Conservation (phyloP, 768 basidiomycete species). For the Mycena vitilis region DNA sequence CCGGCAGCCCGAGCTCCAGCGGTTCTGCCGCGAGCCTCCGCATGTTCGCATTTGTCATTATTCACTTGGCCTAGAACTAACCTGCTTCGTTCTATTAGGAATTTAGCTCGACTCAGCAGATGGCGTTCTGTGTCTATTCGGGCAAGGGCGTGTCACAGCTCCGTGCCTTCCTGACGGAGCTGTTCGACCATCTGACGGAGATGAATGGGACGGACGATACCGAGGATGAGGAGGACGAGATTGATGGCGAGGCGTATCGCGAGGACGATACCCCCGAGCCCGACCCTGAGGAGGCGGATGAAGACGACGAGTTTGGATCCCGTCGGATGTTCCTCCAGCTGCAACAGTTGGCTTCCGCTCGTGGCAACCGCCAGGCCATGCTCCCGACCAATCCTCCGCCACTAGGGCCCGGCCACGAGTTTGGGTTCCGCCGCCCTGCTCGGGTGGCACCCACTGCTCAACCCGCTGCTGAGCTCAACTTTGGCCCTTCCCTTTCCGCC, state of each 20-base stretch:
- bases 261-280: slow-evolving; percentile 61
- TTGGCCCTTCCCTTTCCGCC: slow-evolving; percentile 31
- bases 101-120: slow-evolving; percentile 89
- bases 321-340: slow-evolving; percentile 44
- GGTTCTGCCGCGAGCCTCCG: slow-evolving; percentile 91
- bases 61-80: slow-evolving; percentile 12
- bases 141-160: slow-evolving; percentile 89
- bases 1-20: slow-evolving; percentile 84
- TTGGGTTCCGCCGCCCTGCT: slow-evolving; percentile 48
- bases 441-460: slow-evolving; percentile 42
- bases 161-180: slow-evolving; percentile 79
- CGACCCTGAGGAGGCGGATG: slow-evolving; percentile 48
- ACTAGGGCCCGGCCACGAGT: slow-evolving; percentile 44
- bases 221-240: slow-evolving; percentile 73
- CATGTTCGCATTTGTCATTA: slow-evolving; percentile 62
- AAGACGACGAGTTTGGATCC: slow-evolving; percentile 47
- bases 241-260: slow-evolving; percentile 63
- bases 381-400: slow-evolving; percentile 41
- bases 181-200: slow-evolving; percentile 82
- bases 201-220: slow-evolving; percentile 76
- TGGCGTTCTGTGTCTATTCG: slow-evolving; percentile 96
- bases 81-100: slow-evolving; percentile 62
- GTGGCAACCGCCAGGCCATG: slow-evolving; percentile 28
- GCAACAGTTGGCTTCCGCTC: slow-evolving; percentile 38
- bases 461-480: slow-evolving; percentile 33